Conservation (phyloP, 192 early-diverging fungal genomes). For the Coemansia sp. region DNA sequence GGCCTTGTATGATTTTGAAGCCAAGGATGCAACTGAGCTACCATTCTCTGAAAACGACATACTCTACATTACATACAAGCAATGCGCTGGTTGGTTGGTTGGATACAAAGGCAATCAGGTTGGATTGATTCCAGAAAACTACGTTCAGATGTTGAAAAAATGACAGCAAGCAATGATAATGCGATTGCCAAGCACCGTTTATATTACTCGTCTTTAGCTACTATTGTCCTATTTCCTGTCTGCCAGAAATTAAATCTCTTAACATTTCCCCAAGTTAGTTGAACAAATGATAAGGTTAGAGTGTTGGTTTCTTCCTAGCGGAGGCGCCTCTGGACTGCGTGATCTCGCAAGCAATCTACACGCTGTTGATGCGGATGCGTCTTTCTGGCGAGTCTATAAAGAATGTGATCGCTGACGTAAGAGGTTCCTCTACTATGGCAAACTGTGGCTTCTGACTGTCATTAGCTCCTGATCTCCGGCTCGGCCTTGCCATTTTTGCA, state of each 20-base stretch:
- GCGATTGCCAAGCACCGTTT: no score
- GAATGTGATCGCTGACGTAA: not conserved
- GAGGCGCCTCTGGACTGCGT: not conserved
- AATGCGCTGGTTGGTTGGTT: constrained; percentile 75
- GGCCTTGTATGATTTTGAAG: constrained; percentile 76
- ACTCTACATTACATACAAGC: constrained; percentile 67
- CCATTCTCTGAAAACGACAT: constrained; percentile 63
- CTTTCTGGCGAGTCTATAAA: not conserved
- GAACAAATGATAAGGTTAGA: no score
- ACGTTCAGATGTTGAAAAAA: constrained; percentile 58
- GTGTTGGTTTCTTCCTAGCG: no score
- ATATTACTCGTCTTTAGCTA: no score
- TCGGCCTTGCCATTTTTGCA: not conserved
- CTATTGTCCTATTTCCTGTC: no score
- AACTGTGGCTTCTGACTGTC: not conserved
- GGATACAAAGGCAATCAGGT: constrained; percentile 64
- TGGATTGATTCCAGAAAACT: constrained; percentile 76
- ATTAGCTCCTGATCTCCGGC: not conserved
- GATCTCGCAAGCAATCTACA: not conserved
- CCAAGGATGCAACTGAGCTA: constrained; percentile 68
- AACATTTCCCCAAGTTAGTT: no score
- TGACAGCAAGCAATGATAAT: not conserved
- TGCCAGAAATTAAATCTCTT: no score
- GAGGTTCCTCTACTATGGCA: not conserved
- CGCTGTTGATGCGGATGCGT: not conserved